Base-by-base conservation (phyloP, 345 rosid species). In the Atalantia buxifolia region DNA sequence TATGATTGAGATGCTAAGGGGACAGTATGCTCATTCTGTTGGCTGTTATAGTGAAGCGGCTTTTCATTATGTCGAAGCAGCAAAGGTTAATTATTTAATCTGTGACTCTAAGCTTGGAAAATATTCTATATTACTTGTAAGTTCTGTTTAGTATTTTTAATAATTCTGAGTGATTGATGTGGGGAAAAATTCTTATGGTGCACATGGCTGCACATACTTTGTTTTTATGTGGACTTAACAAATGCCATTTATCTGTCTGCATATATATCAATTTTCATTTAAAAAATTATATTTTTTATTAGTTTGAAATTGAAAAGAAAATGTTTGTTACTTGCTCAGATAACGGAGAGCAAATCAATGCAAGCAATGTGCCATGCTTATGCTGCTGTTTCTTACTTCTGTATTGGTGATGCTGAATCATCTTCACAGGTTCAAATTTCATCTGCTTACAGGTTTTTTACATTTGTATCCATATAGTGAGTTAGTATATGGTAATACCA, bases 11-110 rank as follows among this genome's bases (percentile, higher is more conserved):
- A 90, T 94, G 99, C 98, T 96, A 19, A 93, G 98, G 76, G 99
- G 98, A 69, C 99, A 96, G 79, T 96, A 94, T 81, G 92, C 98
- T 71, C 99, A 96, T 84, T 89, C 94, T 79, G 95, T 94, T 86
- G 97, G 98, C 79, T 96, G 98, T 86, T 91, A 94, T 76, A 80
- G 80, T 81, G 99, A 94, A 86, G 98, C 99, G 67, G 92, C 94
- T 81, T 96, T 91, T 89, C 99, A 96, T 87, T 94, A 82, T 83
- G 81, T 92, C 31, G 98, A 90, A 87, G 99, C 95, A 27, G 90
- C 95, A 78, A 94, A 96, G 92, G 99, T 93, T 77, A 72, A 50
- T 35, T 69, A 8, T 66, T 80, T 64, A 55, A 55, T 74, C 71
- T 73, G 24, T 81, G 53, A 71, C 36, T 42, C 5, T 60, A 48